Conservation (phyloP, 805 yeast genomes). For the Danielia reshetovae region DNA sequence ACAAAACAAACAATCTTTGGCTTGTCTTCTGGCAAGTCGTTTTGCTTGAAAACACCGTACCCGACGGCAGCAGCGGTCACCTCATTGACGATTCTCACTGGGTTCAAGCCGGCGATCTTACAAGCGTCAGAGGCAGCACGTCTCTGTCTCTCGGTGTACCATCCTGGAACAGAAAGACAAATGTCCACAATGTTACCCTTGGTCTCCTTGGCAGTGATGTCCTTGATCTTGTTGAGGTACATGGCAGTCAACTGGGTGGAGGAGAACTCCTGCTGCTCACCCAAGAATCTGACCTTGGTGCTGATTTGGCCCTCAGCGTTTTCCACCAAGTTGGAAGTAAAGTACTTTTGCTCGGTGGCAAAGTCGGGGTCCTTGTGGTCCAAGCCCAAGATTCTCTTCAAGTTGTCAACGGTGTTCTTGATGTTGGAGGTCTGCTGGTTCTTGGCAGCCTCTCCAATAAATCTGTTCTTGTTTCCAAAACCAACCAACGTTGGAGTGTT, state of each 20-base stretch:
- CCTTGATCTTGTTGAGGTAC: constrained; percentile 89
- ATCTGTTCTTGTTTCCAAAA: constrained; percentile 84
- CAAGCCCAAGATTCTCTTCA: constrained; percentile 90
- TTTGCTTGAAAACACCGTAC: constrained; percentile 93
- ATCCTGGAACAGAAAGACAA: constrained; percentile 90
- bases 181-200: constrained; percentile 81
- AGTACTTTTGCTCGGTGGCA: constrained; percentile 66
- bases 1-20: constrained; percentile 87
- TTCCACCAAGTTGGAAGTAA: constrained; percentile 68
- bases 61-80: constrained; percentile 98
- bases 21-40: constrained; percentile 92
- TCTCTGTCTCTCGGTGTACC: constrained; percentile 97
- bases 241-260: constrained; percentile 91
- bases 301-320: constrained; percentile 72
- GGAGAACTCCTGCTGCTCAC: constrained; percentile 73
- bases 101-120: constrained; percentile 93
- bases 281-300: constrained; percentile 80
- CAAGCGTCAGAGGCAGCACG: constrained; percentile 96
- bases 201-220: constrained; percentile 75
- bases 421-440: constrained; percentile 94
- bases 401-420: constrained; percentile 92
- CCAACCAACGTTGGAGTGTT: constrained; percentile 90
- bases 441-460: constrained; percentile 93
- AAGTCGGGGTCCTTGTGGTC: constrained; percentile 72
- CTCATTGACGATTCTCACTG: constrained; percentile 96